phyloP scores from a whole-genome alignment of 208 protist species.

The Wallacemonas sp. region DNA sequence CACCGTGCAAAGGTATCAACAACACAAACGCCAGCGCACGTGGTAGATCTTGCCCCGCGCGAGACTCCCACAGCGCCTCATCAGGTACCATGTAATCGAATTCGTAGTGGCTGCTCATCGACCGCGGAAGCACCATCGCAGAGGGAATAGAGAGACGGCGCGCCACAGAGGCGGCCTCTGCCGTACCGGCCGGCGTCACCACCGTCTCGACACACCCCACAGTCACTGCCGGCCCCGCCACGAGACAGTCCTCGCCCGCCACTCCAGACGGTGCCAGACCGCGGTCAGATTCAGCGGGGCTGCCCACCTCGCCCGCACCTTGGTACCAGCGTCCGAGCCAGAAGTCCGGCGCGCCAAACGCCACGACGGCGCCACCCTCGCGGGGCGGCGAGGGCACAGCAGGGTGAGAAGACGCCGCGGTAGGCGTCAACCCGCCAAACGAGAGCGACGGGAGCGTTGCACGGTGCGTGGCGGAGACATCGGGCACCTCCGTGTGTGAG shows the following conservation, averaged over 20 bases:
- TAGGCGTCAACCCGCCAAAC: neutral
- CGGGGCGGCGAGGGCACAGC: neutral
- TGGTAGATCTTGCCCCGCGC: neutral
- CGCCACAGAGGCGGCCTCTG: neutral
- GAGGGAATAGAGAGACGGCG: slow-evolving; percentile 13
- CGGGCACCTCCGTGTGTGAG: neutral
- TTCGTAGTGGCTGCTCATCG: slow-evolving; percentile 14
- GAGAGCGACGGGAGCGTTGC: neutral
- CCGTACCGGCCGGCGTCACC: neutral
- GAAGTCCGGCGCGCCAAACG: slow-evolving; percentile 11
- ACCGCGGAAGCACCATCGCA: slow-evolving; percentile 6
- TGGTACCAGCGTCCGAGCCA: slow-evolving; percentile 4
- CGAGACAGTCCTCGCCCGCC: neutral
- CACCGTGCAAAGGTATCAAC: slow-evolving; percentile 12
- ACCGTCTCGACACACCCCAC: neutral
- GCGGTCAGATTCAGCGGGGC: neutral
- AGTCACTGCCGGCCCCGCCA: neutral
- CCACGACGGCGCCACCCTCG: neutral
- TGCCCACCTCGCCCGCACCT: neutral
- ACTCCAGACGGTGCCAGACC: neutral
- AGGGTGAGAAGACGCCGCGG: neutral
- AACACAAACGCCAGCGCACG: slow-evolving; percentile 23
- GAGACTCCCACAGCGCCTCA: neutral
- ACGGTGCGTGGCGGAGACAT: neutral
- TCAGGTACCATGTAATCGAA: slow-evolving; percentile 31